A percentile compares a stretch with the other conserved stretches of the same genome.
These are phyloP conservation scores for Omphalotus olearius DNA, from an alignment of 1,284 basidiomycete species.

Conservation along the genomic window DNA sequence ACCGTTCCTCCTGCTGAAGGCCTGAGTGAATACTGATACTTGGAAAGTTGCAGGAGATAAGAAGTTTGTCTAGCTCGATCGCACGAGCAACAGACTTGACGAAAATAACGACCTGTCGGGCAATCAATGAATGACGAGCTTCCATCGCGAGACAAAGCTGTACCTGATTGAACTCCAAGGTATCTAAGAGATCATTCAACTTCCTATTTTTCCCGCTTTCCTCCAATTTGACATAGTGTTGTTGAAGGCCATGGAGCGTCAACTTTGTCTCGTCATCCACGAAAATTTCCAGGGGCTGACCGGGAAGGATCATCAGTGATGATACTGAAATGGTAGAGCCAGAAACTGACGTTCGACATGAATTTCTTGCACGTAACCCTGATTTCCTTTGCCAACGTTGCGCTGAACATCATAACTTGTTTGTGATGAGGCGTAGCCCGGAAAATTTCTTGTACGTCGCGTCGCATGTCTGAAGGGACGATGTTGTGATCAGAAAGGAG, in stretches of 20 bases:
- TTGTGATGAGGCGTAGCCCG: slow-evolving; percentile 99
- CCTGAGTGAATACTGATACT: slow-evolving; percentile 97
- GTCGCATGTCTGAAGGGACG: slow-evolving; percentile 93
- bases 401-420: slow-evolving; percentile 99
- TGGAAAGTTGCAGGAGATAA: slow-evolving; percentile 98
- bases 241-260: slow-evolving; percentile 97
- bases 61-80: slow-evolving; percentile 92
- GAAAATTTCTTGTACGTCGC: slow-evolving; percentile 99
- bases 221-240: slow-evolving; percentile 97
- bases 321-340: neutral
- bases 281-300: slow-evolving; percentile 96
- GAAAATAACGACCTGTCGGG: slow-evolving; percentile 90
- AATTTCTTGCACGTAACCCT: slow-evolving; percentile 99
- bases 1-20: slow-evolving; percentile 94
- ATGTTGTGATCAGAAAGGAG: slow-evolving; percentile 66
- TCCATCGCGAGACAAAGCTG: neutral
- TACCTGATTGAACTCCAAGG: slow-evolving; percentile 98
- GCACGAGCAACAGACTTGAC: slow-evolving; percentile 98
- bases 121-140: neutral
- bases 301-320: slow-evolving; percentile 1
- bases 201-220: slow-evolving; percentile 97
- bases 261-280: slow-evolving; percentile 99
- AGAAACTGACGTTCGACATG: slow-evolving; percentile 89
- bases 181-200: slow-evolving; percentile 94
- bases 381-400: slow-evolving; percentile 96